Base-by-base conservation (phyloP, 176 grass and related monocot genomes). In the Phragmites australis region DNA sequence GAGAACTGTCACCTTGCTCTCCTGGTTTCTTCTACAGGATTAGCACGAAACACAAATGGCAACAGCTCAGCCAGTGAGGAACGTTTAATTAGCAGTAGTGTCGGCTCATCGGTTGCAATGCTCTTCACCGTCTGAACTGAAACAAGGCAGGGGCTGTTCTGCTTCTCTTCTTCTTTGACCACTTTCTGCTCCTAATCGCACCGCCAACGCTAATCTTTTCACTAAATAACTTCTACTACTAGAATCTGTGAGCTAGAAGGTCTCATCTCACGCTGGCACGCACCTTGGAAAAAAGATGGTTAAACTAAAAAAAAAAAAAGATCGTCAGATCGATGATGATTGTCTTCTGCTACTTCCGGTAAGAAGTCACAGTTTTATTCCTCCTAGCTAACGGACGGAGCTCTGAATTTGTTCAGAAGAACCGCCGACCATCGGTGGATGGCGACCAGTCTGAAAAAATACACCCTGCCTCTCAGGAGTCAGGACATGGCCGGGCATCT, bases 401-500 rank as follows among this genome's bases (percentile, higher is more conserved):
- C 29, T 27, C 18, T 57, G 56, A 74, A 53, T 45, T 1, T 61
- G 51, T 47, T 72, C 26, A 29, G 22, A 30, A 37, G 34, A 37
- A 37, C 34, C 34, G 56, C 56, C 27, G 56, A 6, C 47, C 44
- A 31, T 63, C 42, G 43, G 1, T 47, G 48, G 74, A 85, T 42
- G 18, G 23, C n/a, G 75, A 72, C 56, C 9, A 62, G 75, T 78
- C 75, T 79, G 32, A 51, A 65, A 50, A 47, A 26, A 13, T 10
- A 14, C 7, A n/a, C 5, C 1, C 21, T 48, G 18, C n/a, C 31
- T 18, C 34, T 65, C 43, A 44, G 31, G 68, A 44, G n/a, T n/a
- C n/a, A n/a, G n/a, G n/a, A n/a, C n/a, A n/a, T n/a, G n/a, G n/a
- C n/a, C n/a, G n/a, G 30, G 55, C 52, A 13, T 14, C 4, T 56